Evolutionary conservation across 495 filamentous ascomycete genomes (phyloP).

Genomic region (Penicillium canescens): DNA sequence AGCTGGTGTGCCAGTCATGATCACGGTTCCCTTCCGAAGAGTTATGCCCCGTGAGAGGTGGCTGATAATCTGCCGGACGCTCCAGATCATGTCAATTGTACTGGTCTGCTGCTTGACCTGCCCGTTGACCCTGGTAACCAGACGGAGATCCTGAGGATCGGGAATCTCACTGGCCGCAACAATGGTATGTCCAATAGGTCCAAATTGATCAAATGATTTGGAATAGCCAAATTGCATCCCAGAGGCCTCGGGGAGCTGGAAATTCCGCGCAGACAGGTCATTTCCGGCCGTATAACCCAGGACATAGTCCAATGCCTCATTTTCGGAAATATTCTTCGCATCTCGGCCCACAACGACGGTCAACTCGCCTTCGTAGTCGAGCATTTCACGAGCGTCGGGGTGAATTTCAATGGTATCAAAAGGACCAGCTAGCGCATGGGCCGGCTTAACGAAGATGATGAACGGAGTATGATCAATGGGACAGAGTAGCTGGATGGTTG

Average conservation of each 20-base stretch:
- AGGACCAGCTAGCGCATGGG: conserved; percentile 61
- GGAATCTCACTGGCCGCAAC: conserved; percentile 54
- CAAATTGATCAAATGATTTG: conserved; percentile 78
- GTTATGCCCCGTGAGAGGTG: conserved; percentile 71
- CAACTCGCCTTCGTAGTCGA: conserved; percentile 75
- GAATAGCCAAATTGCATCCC: conserved; percentile 72
- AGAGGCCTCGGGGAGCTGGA: conserved; percentile 64
- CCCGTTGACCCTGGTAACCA: conserved; percentile 64
- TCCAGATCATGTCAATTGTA: conserved; percentile 73
- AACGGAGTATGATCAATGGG: too few species aligned
- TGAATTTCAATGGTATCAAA: conserved; percentile 58
- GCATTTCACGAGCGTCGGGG: conserved; percentile 38
- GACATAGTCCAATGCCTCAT: conserved; percentile 64
- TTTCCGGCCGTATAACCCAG: conserved; percentile 73
- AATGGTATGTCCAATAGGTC: conserved; percentile 72
- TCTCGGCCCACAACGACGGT: conserved; percentile 65
- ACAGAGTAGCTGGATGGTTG: too few species aligned
- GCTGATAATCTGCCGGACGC: conserved; percentile 61
- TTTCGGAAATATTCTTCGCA: conserved; percentile 59
- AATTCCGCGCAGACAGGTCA: conserved; percentile 71
- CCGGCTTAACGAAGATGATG: conserved; percentile 72
- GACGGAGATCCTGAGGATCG: conserved; percentile 56
- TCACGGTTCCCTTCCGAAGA: conserved; percentile 65
- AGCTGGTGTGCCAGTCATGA: conserved; percentile 69
- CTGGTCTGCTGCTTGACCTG: conserved; percentile 60